phyloP scores from a whole-genome alignment of 495 filamentous ascomycete species.

The Aspergillus hancockii region DNA sequence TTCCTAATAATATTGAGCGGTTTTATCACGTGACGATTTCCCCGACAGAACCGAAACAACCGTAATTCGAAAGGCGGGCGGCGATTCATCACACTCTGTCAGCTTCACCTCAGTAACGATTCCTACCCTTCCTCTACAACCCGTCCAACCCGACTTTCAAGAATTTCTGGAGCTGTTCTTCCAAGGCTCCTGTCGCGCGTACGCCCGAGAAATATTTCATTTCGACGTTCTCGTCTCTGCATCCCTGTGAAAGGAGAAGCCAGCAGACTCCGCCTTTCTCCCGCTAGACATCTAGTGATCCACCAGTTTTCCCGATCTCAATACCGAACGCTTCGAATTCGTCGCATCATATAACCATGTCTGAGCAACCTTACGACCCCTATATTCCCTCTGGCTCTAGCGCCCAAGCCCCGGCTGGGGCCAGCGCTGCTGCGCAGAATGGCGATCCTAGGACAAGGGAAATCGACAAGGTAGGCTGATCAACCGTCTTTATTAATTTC shows the following conservation, averaged over 20 bases:
- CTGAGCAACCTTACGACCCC: constrained; percentile 83
- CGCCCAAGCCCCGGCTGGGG: constrained; percentile 44
- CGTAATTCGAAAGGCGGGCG: constrained; percentile 27
- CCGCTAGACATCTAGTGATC: constrained; percentile 25
- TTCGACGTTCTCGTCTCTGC: constrained; percentile 11
- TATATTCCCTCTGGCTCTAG: constrained; percentile 76
- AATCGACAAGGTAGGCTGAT: constrained; percentile 73
- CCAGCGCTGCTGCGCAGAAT: constrained; percentile 51
- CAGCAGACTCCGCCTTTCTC: constrained; percentile 16
- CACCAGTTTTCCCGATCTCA: constrained; percentile 17
- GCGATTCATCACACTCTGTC: constrained; percentile 40
- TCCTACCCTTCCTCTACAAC: constrained; percentile 18
- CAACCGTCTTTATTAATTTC: background rate
- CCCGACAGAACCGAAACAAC: constrained; percentile 32
- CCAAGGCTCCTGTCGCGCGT: background rate
- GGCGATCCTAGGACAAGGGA: constrained; percentile 67
- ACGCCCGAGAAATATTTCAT: background rate
- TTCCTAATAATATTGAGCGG: constrained; percentile 9
- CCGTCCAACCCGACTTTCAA: constrained; percentile 12
- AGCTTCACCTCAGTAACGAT: constrained; percentile 32
- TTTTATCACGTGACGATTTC: constrained; percentile 27
- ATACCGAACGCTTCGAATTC: constrained; percentile 18
- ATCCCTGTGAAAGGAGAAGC: constrained; percentile 16
- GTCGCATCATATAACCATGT: constrained; percentile 55
- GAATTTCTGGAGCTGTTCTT: background rate